Evolutionary conservation across 352 stramenopile species (phyloP).

Genomic region (Phytopythium kandeliae): DNA sequence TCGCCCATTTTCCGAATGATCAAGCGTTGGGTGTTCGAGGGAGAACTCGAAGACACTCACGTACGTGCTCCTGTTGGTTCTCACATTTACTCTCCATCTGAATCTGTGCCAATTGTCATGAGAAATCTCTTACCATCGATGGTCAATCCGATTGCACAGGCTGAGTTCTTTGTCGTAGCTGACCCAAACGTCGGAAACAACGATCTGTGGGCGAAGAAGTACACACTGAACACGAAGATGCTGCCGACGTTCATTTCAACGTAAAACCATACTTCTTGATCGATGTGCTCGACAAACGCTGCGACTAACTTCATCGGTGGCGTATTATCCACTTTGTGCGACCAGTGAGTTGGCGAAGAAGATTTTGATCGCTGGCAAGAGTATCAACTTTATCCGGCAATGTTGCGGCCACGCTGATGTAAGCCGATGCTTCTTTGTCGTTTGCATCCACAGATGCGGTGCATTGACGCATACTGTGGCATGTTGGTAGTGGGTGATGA

Average conservation of each 20-base stretch:
- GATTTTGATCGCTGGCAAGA: constrained; percentile 96
- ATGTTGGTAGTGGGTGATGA: constrained; percentile 62
- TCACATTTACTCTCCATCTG: not conserved
- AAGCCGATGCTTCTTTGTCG: too few relatives aligned
- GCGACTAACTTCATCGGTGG: not conserved
- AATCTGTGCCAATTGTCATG: not conserved
- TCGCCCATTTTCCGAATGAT: constrained; percentile 86
- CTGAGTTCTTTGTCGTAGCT: constrained; percentile 85
- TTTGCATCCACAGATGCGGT: not conserved
- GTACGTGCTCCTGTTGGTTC: constrained; percentile 25
- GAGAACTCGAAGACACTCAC: constrained; percentile 78
- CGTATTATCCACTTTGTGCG: not conserved
- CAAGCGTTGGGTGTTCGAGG: constrained; percentile 85
- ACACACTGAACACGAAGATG: constrained; percentile 81
- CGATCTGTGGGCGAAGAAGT: constrained; percentile 84
- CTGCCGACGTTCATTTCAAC: constrained; percentile 82
- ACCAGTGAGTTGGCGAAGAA: constrained; percentile 87
- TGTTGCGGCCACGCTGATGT: constrained; percentile 92
- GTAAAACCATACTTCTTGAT: constrained; percentile 22
- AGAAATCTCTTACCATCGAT: not conserved
- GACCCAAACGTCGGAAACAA: constrained; percentile 71
- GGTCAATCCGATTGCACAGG: constrained; percentile 19
- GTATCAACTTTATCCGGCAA: constrained; percentile 98
- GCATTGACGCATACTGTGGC: not conserved
- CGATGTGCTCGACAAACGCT: not conserved